These are phyloP conservation scores for Trichoderma atroviride DNA, from an alignment of 2,329 filamentous ascomycete species.

Conservation along the genomic window DNA sequence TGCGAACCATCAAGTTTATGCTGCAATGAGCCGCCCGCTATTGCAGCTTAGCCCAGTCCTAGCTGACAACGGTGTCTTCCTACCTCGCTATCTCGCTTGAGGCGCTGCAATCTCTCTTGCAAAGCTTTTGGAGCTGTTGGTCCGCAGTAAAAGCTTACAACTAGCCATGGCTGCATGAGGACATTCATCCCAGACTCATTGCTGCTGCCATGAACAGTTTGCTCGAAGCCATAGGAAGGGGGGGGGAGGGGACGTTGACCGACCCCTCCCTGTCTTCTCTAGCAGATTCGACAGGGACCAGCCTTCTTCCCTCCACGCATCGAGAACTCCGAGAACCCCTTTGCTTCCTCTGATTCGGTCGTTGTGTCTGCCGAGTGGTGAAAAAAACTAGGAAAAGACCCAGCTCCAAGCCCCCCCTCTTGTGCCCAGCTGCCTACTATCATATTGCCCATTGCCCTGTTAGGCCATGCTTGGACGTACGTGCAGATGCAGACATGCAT, in stretches of 20 bases:
- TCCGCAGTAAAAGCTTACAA: neutral
- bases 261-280: conserved; percentile 16
- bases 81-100: neutral
- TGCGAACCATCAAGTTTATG: neutral
- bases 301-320: conserved; percentile 15
- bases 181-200: neutral
- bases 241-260: neutral
- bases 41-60: conserved; percentile 12
- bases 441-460: neutral
- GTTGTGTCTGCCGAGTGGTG: conserved; percentile 7
- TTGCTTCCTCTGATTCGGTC: conserved; percentile 21
- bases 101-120: neutral
- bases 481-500: neutral
- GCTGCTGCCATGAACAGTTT: neutral
- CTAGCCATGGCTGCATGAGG: neutral
- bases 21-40: conserved; percentile 21
- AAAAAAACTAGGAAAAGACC: conserved; percentile 13
- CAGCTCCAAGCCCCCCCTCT: neutral
- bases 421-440: conserved; percentile 14
- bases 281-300: conserved; percentile 21
- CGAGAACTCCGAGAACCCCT: conserved; percentile 12
- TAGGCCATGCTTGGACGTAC: neutral
- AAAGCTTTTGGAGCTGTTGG: neutral
- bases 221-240: neutral
- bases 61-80: neutral